Percentiles rank a stretch among this genome's conserved stretches.
Conservation (phyloP, 1,139 yeast species). For the Candida smagusa region DNA sequence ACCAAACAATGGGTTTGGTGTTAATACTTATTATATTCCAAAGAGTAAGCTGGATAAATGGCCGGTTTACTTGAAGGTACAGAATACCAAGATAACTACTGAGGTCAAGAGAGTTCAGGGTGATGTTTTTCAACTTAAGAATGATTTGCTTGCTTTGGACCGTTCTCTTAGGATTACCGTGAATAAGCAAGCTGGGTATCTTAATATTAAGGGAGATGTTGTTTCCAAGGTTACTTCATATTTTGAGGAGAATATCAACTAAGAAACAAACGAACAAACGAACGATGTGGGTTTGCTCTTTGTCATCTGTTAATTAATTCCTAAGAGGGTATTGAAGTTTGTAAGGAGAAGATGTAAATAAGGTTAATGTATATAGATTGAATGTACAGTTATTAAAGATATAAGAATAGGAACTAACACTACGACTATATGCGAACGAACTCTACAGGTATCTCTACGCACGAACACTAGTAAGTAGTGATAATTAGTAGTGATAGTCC, state of each 20-base stretch:
- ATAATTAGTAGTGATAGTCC: too few relatives aligned
- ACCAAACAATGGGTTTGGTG: constrained; percentile 44
- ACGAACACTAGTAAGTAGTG: too few relatives aligned
- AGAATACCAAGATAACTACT: constrained; percentile 53
- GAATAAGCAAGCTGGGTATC: constrained; percentile 36
- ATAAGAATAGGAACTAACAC: too few relatives aligned
- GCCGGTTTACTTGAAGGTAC: constrained; percentile 64
- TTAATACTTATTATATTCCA: constrained; percentile 43
- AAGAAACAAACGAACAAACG: too few relatives aligned
- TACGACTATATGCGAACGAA: too few relatives aligned
- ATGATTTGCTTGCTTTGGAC: constrained; percentile 50
- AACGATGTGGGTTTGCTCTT: too few relatives aligned
- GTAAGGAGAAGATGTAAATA: too few relatives aligned
- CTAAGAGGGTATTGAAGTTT: too few relatives aligned
- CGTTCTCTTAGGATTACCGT: constrained; percentile 48
- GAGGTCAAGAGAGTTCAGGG: constrained; percentile 67
- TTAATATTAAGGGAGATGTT: constrained; percentile 59
- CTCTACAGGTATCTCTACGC: too few relatives aligned
- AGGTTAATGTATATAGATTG: too few relatives aligned
- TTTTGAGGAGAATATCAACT: constrained; percentile 23
- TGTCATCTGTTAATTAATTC: too few relatives aligned
- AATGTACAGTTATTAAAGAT: too few relatives aligned
- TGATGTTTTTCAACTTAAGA: constrained; percentile 53
- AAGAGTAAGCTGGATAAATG: constrained; percentile 61
- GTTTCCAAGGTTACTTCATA: constrained; percentile 39